Evolutionary conservation across 2,329 filamentous ascomycete species (phyloP).

Genomic region (Botryosphaeria dothidea): DNA sequence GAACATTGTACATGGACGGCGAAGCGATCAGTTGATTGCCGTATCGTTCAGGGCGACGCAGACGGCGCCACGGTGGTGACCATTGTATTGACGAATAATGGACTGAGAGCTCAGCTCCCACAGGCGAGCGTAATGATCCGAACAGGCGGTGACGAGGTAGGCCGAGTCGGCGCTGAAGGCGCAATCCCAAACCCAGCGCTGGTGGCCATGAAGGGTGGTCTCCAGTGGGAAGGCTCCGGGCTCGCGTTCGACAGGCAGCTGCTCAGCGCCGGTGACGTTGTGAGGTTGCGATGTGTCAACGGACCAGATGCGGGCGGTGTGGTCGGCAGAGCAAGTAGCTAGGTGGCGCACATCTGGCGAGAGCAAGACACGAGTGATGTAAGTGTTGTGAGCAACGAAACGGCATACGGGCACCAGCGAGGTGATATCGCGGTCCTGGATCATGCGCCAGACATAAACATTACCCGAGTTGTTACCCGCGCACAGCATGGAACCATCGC

Average conservation of each 20-base stretch:
- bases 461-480: conserved; percentile 92
- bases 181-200: conserved; percentile 97
- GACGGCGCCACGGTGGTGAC: conserved; percentile 87
- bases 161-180: conserved; percentile 92
- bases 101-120: conserved; percentile 87
- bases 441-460: conserved; percentile 95
- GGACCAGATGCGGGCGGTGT: conserved; percentile 95
- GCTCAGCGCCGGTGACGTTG: conserved; percentile 34
- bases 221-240: conserved; percentile 73
- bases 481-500: conserved; percentile 87
- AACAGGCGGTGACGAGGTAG: conserved; percentile 90
- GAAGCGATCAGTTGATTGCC: conserved; percentile 31
- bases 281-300: conserved; percentile 59
- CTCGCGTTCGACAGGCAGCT: conserved; percentile 37
- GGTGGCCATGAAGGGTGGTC: conserved; percentile 84
- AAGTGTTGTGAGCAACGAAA: conserved; percentile 88
- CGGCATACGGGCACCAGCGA: conserved; percentile 83
- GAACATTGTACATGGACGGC: background rate
- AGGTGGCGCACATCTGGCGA: conserved; percentile 93
- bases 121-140: conserved; percentile 86
- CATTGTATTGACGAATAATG: conserved; percentile 94
- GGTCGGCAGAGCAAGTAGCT: conserved; percentile 90
- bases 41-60: conserved; percentile 88
- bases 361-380: conserved; percentile 87
- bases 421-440: conserved; percentile 79